Percentiles rank a stretch among this genome's conserved stretches.
These are phyloP conservation scores for Exophiala calicioides DNA, from an alignment of 2,329 filamentous ascomycete genomes.

Conservation along the genomic window DNA sequence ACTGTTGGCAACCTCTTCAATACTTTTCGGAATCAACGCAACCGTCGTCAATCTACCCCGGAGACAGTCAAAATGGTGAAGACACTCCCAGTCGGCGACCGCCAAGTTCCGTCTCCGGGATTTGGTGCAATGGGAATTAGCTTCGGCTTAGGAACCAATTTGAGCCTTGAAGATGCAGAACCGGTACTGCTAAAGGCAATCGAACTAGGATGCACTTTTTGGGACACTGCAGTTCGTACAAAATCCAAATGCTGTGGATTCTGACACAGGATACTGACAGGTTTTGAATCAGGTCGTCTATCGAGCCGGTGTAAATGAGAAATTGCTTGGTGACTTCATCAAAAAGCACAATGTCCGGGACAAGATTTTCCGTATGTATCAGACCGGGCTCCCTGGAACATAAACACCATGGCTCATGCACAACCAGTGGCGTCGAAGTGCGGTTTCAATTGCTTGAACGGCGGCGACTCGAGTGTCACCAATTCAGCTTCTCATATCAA, in stretches of 20 bases:
- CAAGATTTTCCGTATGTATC: constrained; percentile 49
- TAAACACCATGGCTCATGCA: constrained; percentile 26
- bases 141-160: constrained; percentile 45
- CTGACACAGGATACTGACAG: background rate
- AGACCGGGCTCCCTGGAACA: background rate
- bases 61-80: no score
- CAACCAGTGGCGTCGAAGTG: constrained; percentile 56
- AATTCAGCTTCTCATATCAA: constrained; percentile 52
- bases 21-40: no score
- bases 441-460: constrained; percentile 40
- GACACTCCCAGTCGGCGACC: constrained; percentile 43
- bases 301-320: constrained; percentile 51
- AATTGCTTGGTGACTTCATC: constrained; percentile 54
- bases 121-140: constrained; percentile 56
- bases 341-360: constrained; percentile 53
- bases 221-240: constrained; percentile 47
- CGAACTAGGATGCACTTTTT: constrained; percentile 50
- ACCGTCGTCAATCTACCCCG: no score
- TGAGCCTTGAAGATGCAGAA: constrained; percentile 49
- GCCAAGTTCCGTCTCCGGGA: constrained; percentile 46
- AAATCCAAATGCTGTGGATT: background rate
- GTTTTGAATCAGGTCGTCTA: constrained; percentile 44
- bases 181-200: constrained; percentile 53
- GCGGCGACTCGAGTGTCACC: constrained; percentile 41
- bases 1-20: no score